Conservation (phyloP, 495 filamentous ascomycete genomes). For the Hypoxylon trugodes region DNA sequence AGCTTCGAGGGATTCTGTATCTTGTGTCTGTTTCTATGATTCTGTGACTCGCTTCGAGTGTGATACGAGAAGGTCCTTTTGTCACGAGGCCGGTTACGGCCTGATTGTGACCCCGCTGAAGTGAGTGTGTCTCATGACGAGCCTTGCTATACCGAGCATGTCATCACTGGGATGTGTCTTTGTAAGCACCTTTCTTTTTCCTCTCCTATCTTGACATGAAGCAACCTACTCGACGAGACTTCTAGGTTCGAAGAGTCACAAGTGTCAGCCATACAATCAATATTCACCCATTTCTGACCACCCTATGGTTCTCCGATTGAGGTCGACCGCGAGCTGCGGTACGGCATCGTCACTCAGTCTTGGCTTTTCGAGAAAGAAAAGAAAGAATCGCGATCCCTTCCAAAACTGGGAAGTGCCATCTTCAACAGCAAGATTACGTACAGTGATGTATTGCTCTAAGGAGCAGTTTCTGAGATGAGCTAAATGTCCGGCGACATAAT, state of each 20-base stretch:
- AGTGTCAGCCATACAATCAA: constrained; percentile 30
- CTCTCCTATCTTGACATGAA: constrained; percentile 6
- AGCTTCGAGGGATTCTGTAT: not conserved
- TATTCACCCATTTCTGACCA: no score
- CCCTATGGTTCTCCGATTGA: no score
- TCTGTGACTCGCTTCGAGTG: not conserved
- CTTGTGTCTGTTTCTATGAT: no score
- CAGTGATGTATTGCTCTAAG: constrained; percentile 26
- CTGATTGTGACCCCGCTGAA: no score
- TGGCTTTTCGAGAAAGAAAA: constrained; percentile 14
- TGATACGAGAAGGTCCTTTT: not conserved
- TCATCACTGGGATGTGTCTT: not conserved
- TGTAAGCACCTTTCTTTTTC: no score
- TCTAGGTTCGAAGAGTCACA: constrained; percentile 9
- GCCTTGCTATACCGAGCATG: constrained; percentile 2
- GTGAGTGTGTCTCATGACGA: not conserved
- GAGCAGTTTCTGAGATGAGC: constrained; percentile 27
- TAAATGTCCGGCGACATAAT: constrained; percentile 35
- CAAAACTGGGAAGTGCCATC: constrained; percentile 40
- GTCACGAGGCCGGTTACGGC: no score
- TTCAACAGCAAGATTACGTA: constrained; percentile 33
- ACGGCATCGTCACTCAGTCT: constrained; percentile 31
- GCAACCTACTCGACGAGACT: constrained; percentile 3
- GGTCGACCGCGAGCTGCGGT: constrained; percentile 18
- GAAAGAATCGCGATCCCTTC: constrained; percentile 33